Percentiles rank a stretch among this genome's conserved stretches.
Evolutionary conservation across 768 basidiomycete species (phyloP).

Genomic region (Cystobasidium onofrii): DNA sequence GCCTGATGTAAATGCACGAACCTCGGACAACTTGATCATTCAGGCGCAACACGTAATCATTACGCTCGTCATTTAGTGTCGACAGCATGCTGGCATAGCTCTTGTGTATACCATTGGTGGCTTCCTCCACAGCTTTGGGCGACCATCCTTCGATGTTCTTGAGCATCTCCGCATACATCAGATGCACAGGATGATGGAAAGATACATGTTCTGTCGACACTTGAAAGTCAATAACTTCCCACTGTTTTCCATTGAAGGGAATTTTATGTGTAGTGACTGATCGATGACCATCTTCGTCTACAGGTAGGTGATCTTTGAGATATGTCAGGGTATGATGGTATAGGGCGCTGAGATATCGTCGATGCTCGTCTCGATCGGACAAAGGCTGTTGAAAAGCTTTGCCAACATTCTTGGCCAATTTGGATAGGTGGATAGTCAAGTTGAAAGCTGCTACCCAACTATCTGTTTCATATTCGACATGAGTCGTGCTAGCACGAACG

Average conservation of each 20-base stretch:
- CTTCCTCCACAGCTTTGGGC: conserved; percentile 50
- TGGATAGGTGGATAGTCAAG: conserved; percentile 78
- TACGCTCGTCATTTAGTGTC: neutral
- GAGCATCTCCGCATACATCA: conserved; percentile 78
- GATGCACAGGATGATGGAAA: conserved; percentile 86
- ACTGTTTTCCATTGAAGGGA: conserved; percentile 56
- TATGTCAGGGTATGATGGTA: neutral
- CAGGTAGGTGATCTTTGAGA: neutral
- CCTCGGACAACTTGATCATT: conserved; percentile 8
- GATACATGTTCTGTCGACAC: conserved; percentile 70
- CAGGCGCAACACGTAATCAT: neutral
- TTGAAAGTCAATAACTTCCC: neutral
- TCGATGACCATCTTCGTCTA: neutral
- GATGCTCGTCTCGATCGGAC: neutral
- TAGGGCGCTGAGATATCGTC: neutral
- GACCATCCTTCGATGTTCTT: conserved; percentile 58
- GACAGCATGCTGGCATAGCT: neutral
- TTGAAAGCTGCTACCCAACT: conserved; percentile 96
- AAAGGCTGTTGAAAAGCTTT: conserved; percentile 65
- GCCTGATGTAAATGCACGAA: neutral
- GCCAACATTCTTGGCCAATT: conserved; percentile 80
- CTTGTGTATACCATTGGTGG: conserved; percentile 38
- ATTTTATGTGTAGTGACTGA: conserved; percentile 48
- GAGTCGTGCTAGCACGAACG: conserved; percentile 66
- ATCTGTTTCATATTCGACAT: conserved; percentile 94